Conservation (phyloP, 2,329 filamentous ascomycete species). For the Penicillium polonicum region DNA sequence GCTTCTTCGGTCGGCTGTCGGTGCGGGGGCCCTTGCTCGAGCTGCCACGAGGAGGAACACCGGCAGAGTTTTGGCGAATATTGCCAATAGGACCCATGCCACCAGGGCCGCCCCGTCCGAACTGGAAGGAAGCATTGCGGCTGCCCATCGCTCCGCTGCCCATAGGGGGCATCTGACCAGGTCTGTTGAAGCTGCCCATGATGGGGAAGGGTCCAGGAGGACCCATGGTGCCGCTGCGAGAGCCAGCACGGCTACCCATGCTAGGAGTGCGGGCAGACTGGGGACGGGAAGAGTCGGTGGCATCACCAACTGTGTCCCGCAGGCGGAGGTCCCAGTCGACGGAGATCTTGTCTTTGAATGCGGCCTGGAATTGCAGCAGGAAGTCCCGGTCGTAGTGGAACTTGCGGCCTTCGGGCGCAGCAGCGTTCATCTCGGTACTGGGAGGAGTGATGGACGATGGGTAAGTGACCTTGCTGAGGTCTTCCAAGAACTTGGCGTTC, state of each 20-base stretch:
- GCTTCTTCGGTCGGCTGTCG: slow-evolving; percentile 49
- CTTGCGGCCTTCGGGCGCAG: slow-evolving; percentile 69
- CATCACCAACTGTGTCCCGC: slow-evolving; percentile 78
- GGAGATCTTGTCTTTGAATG: slow-evolving; percentile 96
- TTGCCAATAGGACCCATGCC: slow-evolving; percentile 49
- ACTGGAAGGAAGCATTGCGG: slow-evolving; percentile 47
- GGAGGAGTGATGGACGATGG: slow-evolving; percentile 81
- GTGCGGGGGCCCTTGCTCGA: slow-evolving; percentile 41
- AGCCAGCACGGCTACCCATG: slow-evolving; percentile 51
- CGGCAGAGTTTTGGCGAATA: slow-evolving; percentile 1
- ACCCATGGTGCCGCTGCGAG: slow-evolving; percentile 40
- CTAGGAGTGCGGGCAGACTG: slow-evolving; percentile 53
- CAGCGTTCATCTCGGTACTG: slow-evolving; percentile 82
- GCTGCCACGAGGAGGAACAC: slow-evolving; percentile 64
- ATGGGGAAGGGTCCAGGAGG: neutral
- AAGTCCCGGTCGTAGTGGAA: slow-evolving; percentile 97
- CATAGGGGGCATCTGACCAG: slow-evolving; percentile 66
- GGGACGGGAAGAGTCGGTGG: slow-evolving; percentile 60
- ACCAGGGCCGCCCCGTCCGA: slow-evolving; percentile 58
- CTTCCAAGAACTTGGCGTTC: slow-evolving; percentile 81
- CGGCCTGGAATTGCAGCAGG: slow-evolving; percentile 90
- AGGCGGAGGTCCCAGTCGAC: slow-evolving; percentile 90
- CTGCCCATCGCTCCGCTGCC: slow-evolving; percentile 61
- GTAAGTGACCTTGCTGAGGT: slow-evolving; percentile 77
- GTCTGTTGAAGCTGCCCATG: slow-evolving; percentile 69